A percentile compares a stretch with the other conserved stretches of the same genome.
Evolutionary conservation across 305 asterid species (phyloP).

Genomic region (Fraxinus sp.): DNA sequence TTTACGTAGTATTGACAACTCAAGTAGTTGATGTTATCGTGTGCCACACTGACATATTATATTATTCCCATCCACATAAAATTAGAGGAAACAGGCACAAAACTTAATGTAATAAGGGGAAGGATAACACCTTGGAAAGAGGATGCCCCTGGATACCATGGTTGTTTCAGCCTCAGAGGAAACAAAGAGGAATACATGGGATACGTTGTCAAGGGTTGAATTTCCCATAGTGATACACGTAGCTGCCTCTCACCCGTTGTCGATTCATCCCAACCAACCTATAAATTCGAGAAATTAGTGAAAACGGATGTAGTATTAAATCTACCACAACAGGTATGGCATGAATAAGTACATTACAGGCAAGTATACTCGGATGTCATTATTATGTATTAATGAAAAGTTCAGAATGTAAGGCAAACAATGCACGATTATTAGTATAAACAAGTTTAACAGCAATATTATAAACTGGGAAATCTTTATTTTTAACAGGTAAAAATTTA

Average conservation of each 20-base stretch:
- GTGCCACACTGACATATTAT: not conserved
- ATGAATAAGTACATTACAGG: not conserved
- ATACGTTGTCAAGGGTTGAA: slow-evolving; percentile 92
- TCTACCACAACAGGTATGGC: not conserved
- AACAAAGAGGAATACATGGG: slow-evolving; percentile 94
- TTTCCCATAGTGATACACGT: slow-evolving; percentile 92
- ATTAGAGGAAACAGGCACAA: not conserved
- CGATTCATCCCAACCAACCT: slow-evolving; percentile 99
- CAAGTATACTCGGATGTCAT: not conserved
- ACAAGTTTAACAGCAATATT: not conserved
- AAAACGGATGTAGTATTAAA: not conserved
- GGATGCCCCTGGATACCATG: slow-evolving; percentile 94
- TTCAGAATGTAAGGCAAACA: not conserved
- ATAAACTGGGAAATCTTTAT: not conserved
- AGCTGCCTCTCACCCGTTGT: slow-evolving; percentile 98
- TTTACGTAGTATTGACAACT: not conserved
- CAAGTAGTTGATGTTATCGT: not conserved
- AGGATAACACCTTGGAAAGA: slow-evolving; percentile 73
- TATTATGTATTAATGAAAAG: not conserved
- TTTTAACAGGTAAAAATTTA: not conserved
- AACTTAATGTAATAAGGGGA: not conserved
- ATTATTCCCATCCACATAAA: slow-evolving; percentile 2
- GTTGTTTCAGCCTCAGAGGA: slow-evolving; percentile 87
- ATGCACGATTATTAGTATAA: not conserved
- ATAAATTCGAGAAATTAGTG: slow-evolving; percentile 18